Evolutionary conservation across 805 yeast genomes (phyloP).

Genomic region (Metschnikowia drakensbergensis): DNA sequence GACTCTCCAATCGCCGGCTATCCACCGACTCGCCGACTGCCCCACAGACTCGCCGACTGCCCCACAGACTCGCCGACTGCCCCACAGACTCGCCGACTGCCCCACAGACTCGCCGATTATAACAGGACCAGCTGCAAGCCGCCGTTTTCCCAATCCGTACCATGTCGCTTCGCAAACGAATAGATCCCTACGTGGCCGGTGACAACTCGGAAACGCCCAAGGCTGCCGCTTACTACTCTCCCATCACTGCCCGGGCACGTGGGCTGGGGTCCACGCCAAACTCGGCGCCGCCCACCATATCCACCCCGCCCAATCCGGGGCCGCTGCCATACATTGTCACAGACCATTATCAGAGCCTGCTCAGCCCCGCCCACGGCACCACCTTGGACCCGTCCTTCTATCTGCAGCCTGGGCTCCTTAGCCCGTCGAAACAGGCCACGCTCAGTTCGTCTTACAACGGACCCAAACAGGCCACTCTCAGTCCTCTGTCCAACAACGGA

Average conservation of each 20-base stretch:
- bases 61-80: no score
- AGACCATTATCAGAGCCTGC: slow-evolving; percentile 6
- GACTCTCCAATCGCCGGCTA: no score
- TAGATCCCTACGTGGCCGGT: slow-evolving; percentile 20
- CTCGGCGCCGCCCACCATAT: slow-evolving; percentile 20
- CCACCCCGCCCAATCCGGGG: slow-evolving; percentile 20
- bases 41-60: no score
- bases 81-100: no score
- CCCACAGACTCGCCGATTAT: no score
- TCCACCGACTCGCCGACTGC: no score
- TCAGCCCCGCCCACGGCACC: neutral
- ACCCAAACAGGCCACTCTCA: no score
- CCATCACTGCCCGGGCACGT: slow-evolving; percentile 6
- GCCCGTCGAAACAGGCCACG: no score
- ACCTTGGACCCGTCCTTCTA: no score
- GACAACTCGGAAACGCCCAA: neutral
- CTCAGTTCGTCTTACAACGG: no score
- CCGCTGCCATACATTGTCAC: slow-evolving; percentile 12
- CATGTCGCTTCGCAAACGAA: slow-evolving; percentile 22
- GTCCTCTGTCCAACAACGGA: no score
- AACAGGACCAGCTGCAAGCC: neutral
- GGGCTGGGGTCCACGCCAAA: slow-evolving; percentile 18
- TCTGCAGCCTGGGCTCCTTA: no score
- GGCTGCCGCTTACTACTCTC: slow-evolving; percentile 15
- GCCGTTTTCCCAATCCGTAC: neutral